These are phyloP conservation scores for Kodamaea alishanica DNA, from an alignment of 1,139 yeast species.

Conservation along the genomic window DNA sequence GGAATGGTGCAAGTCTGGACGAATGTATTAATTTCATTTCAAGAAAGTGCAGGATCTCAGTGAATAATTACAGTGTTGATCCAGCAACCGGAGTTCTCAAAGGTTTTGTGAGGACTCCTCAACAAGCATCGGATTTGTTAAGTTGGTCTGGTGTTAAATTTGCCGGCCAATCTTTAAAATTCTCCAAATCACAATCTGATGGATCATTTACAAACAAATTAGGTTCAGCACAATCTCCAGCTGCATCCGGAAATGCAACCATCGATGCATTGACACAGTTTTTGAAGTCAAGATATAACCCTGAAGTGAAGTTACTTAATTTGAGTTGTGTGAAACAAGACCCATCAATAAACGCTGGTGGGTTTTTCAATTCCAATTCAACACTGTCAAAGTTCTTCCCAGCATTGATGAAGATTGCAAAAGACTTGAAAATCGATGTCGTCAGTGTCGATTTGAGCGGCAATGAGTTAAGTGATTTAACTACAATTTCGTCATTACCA, in stretches of 20 bases:
- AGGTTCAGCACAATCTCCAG: background rate
- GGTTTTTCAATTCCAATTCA: slow-evolving; percentile 60
- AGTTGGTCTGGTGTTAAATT: slow-evolving; percentile 75
- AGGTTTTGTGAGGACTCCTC: slow-evolving; percentile 53
- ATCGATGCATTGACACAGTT: slow-evolving; percentile 62
- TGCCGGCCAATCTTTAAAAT: slow-evolving; percentile 67
- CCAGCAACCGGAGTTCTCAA: slow-evolving; percentile 44
- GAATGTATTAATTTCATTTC: slow-evolving; percentile 68
- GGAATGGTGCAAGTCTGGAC: slow-evolving; percentile 75
- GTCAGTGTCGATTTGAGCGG: slow-evolving; percentile 74
- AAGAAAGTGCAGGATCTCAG: slow-evolving; percentile 58
- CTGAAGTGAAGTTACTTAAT: slow-evolving; percentile 63
- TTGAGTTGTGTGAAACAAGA: slow-evolving; percentile 68
- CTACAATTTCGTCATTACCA: slow-evolving; percentile 61
- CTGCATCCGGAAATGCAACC: slow-evolving; percentile 33
- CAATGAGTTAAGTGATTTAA: slow-evolving; percentile 63
- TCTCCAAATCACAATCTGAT: slow-evolving; percentile 38
- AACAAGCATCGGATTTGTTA: slow-evolving; percentile 57
- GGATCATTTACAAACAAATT: slow-evolving; percentile 18
- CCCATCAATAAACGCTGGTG: slow-evolving; percentile 54
- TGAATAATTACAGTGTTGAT: slow-evolving; percentile 47
- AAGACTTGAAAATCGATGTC: slow-evolving; percentile 49
- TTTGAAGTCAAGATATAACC: slow-evolving; percentile 62
- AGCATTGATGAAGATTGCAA: slow-evolving; percentile 85
- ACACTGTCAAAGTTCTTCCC: slow-evolving; percentile 78